A percentile compares a stretch with the other conserved stretches of the same genome.
phyloP scores from a whole-genome alignment of 73 alveolate species.

The Uronychia setigera region DNA sequence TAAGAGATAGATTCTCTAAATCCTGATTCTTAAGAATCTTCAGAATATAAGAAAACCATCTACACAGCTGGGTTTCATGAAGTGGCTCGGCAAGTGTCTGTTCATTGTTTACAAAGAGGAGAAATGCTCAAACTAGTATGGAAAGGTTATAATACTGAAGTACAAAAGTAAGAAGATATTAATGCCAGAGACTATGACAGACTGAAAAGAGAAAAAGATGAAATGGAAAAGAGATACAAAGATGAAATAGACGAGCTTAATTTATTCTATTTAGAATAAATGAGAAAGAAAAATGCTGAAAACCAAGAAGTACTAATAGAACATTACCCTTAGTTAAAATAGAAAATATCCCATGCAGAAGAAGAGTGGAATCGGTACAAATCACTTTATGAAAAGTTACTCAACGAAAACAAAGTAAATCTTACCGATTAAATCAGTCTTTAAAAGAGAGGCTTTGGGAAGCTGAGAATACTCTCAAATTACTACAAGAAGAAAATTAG shows the following conservation, averaged over 20 bases:
- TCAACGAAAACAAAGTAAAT: not conserved
- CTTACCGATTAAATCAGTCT: not conserved
- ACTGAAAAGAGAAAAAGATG: conserved; percentile 6
- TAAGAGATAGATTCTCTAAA: not conserved
- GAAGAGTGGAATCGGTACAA: not conserved
- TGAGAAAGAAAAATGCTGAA: conserved; percentile 17
- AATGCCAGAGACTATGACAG: not conserved
- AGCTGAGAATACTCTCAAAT: not conserved
- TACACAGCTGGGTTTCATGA: conserved; percentile 60
- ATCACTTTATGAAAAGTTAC: no score
- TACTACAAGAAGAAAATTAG: not conserved
- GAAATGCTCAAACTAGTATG: conserved; percentile 45
- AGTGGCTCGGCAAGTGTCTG: conserved; percentile 51
- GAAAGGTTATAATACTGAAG: conserved; percentile 33
- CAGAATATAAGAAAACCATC: conserved; percentile 22
- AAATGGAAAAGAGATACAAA: conserved; percentile 8
- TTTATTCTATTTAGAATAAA: conserved; percentile 12
- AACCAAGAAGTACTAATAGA: not conserved
- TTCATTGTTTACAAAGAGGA: conserved; percentile 60
- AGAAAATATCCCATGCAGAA: not conserved
- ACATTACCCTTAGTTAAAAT: not conserved
- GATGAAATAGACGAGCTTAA: conserved; percentile 25
- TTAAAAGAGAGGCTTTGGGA: not conserved
- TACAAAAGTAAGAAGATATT: not conserved
- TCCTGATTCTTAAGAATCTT: not conserved